Conservation (phyloP, 2,329 filamentous ascomycete genomes). For the Aureobasidium leucospermi region DNA sequence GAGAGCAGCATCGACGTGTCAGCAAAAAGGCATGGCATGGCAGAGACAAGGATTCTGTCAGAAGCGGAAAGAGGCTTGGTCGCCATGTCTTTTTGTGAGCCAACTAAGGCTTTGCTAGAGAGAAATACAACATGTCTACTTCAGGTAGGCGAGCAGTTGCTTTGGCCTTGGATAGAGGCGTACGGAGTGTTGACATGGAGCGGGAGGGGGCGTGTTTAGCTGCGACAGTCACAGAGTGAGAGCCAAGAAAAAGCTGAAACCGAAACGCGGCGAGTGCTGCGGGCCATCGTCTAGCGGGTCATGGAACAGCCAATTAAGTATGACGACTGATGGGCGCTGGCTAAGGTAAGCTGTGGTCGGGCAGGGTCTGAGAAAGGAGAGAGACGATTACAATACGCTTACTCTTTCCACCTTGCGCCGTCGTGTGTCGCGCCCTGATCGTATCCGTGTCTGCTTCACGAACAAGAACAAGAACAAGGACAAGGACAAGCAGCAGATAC, state of each 20-base stretch:
- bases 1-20: constrained; percentile 4
- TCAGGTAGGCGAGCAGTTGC: too few species aligned
- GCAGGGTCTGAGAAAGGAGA: constrained; percentile 5
- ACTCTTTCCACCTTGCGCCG: neutral
- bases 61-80: too few species aligned
- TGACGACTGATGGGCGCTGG: neutral
- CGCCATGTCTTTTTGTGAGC: too few species aligned
- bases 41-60: too few species aligned
- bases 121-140: too few species aligned
- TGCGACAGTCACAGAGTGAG: neutral
- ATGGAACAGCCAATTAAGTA: constrained; percentile 1
- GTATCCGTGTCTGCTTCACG: neutral
- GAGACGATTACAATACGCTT: neutral
- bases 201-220: neutral
- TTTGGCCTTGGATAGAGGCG: neutral
- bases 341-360: neutral
- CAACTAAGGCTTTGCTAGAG: too few species aligned
- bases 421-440: neutral
- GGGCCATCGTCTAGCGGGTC: constrained; percentile 1
- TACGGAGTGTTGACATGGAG: neutral
- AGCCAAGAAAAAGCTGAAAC: constrained; percentile 8
- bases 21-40: constrained; percentile 1
- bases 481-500: neutral
- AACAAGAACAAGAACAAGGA: neutral
- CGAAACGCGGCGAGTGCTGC: constrained; percentile 7